phyloP scores from a whole-genome alignment of 2,329 filamentous ascomycete genomes.

The Colletotrichum tropicicola region DNA sequence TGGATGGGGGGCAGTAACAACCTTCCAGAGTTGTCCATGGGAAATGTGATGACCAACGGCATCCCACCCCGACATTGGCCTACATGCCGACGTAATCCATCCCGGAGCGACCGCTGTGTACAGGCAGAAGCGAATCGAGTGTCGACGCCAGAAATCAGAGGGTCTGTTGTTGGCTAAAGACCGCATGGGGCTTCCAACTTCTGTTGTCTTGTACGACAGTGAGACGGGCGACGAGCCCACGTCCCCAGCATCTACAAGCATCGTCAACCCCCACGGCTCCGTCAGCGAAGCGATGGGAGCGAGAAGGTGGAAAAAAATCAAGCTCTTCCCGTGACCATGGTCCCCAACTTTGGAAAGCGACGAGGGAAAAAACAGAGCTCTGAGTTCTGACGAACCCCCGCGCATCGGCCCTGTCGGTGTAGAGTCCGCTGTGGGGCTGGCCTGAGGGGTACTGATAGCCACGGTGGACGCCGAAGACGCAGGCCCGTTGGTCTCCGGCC shows the following conservation, averaged over 20 bases:
- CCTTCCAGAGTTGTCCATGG: not conserved
- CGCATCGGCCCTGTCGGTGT: slow-evolving; percentile 22
- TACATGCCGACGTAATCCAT: not conserved
- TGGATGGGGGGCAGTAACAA: slow-evolving; percentile 18
- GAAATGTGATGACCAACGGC: slow-evolving; percentile 14
- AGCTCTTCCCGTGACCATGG: slow-evolving; percentile 17
- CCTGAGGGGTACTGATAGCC: slow-evolving; percentile 16
- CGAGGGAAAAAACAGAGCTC: not conserved
- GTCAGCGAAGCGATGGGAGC: not conserved
- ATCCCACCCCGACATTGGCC: slow-evolving; percentile 2
- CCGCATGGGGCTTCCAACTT: not conserved
- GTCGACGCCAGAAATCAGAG: too few relatives aligned
- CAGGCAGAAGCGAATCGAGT: not conserved
- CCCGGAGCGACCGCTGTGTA: not conserved
- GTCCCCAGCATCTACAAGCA: too few relatives aligned
- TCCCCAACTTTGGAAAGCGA: slow-evolving; percentile 4
- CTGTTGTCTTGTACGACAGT: too few relatives aligned
- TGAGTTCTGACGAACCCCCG: slow-evolving; percentile 23
- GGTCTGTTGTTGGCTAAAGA: too few relatives aligned
- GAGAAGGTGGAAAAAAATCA: not conserved
- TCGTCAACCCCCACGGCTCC: slow-evolving; percentile 7
- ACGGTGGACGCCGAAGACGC: slow-evolving; percentile 17
- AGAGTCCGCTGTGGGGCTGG: slow-evolving; percentile 21
- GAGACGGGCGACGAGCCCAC: not conserved
- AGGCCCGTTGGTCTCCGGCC: slow-evolving; percentile 24